phyloP scores from a whole-genome alignment of 768 basidiomycete genomes.

The Pholiota molesta region DNA sequence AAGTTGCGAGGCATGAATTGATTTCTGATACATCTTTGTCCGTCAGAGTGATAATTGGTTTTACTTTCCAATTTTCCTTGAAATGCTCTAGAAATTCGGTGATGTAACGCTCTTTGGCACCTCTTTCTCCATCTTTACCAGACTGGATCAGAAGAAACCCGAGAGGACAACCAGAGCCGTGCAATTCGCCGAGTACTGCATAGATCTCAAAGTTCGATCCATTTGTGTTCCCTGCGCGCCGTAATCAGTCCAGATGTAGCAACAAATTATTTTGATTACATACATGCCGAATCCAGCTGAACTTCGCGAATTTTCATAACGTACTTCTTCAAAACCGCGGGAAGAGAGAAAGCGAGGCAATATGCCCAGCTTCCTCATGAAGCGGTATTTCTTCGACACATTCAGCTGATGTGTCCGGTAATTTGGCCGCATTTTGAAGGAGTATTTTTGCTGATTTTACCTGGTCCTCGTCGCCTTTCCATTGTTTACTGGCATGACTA shows the following conservation, averaged over 20 bases:
- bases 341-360: not conserved
- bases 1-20: conserved; percentile 28
- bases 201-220: conserved; percentile 33
- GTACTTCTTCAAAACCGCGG: too few species aligned
- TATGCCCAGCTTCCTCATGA: conserved; percentile 1
- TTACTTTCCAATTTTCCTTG: conserved; percentile 18
- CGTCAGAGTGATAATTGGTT: conserved; percentile 27
- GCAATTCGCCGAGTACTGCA: conserved; percentile 33
- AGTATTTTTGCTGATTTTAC: conserved; percentile 31
- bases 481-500: conserved; percentile 16
- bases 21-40: conserved; percentile 36
- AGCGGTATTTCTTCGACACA: conserved; percentile 9
- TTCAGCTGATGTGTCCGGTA: not conserved
- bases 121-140: conserved; percentile 5
- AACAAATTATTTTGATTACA: not conserved
- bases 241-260: not conserved
- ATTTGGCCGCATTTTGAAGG: conserved; percentile 17
- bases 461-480: conserved; percentile 28
- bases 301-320: too few species aligned
- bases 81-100: conserved; percentile 20
- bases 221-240: conserved; percentile 33
- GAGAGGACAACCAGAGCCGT: conserved; percentile 35
- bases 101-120: conserved; percentile 31
- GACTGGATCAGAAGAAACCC: conserved; percentile 29
- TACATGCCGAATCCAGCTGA: not conserved